Conservation (phyloP, 1,139 yeast species). For the Williopsis jadinii region DNA sequence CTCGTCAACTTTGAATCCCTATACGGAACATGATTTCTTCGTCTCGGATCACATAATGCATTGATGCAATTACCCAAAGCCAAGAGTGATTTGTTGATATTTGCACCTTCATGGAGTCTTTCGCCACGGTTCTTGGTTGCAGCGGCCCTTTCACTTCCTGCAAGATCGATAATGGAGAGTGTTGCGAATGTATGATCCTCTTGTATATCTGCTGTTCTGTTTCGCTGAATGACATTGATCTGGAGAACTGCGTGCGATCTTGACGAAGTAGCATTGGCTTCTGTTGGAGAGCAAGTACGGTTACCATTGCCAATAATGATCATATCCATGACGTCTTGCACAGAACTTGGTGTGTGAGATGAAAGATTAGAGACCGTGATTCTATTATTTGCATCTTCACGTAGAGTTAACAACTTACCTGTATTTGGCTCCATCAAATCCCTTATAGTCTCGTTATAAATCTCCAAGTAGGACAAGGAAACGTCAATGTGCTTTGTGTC, state of each 20-base stretch:
- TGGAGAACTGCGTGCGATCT: slow-evolving; percentile 92
- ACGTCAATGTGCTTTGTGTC: slow-evolving; percentile 57
- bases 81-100: slow-evolving; percentile 76
- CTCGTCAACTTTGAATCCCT: slow-evolving; percentile 86
- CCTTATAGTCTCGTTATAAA: slow-evolving; percentile 82
- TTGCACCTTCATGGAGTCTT: slow-evolving; percentile 83
- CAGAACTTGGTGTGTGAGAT: slow-evolving; percentile 53
- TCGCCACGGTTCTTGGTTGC: slow-evolving; percentile 80
- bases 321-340: slow-evolving; percentile 77
- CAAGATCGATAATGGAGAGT: slow-evolving; percentile 79
- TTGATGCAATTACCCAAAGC: slow-evolving; percentile 94
- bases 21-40: slow-evolving; percentile 75
- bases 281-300: slow-evolving; percentile 81
- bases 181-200: slow-evolving; percentile 75
- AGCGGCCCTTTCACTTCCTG: slow-evolving; percentile 93
- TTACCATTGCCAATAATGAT: slow-evolving; percentile 66
- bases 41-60: slow-evolving; percentile 72
- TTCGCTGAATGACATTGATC: slow-evolving; percentile 59
- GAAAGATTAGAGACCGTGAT: slow-evolving; percentile 74
- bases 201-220: slow-evolving; percentile 53
- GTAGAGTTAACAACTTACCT: slow-evolving; percentile 40
- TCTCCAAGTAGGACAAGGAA: slow-evolving; percentile 71
- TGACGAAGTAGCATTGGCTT: slow-evolving; percentile 84
- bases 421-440: slow-evolving; percentile 61
- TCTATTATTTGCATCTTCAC: slow-evolving; percentile 65